Evolutionary conservation across 306 rosid species (phyloP), one percentile per base, ranked within the genome.

Genomic region (Lablab purpureus): DNA sequence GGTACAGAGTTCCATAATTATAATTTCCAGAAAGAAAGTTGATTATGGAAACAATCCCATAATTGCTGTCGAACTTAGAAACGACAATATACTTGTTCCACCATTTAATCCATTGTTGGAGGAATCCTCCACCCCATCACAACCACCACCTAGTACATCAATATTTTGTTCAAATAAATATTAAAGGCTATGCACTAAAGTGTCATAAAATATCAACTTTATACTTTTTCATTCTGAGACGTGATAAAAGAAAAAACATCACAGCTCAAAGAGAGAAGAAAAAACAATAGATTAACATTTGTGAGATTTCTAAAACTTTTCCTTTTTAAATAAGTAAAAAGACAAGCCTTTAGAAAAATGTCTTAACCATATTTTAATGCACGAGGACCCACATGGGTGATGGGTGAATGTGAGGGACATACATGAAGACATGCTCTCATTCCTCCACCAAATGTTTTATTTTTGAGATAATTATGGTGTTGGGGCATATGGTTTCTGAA

Each of bases 61-160:
- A 15, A 82, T 83, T 83, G 54, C 49, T 83, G 86, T 65, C 76
- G 0, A 41, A 2, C 82, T 63, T 77, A 41, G 28, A 52, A 77
- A 77, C 75, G 46, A 77, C 85, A 77, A 15, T 8, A 55, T 71
- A 41, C 85, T 67, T 28, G 22, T 75, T 58, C 47, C 15, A 8
- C 47, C 15, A 8, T 46, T 75, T 23, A 59, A 34, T 32, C 25
- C 6, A 15, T 28, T 34, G 36, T 36, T 60, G 50, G 27, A 6
- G 54, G 50, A 56, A 73, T 67, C 62, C 0, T 37, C 74, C 77
- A 32, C 72, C 67, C 36, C 3, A 63, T 63, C 71, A 34, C 6
- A 13, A 12, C 37, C 65, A 25, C 9, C n/a, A n/a, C n/a, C n/a
- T n/a, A n/a, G n/a, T 25, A 13, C 32, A 49, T 23, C 10, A 5